phyloP scores from a whole-genome alignment of 2,329 filamentous ascomycete species.

The Aspergillus uvarum region DNA sequence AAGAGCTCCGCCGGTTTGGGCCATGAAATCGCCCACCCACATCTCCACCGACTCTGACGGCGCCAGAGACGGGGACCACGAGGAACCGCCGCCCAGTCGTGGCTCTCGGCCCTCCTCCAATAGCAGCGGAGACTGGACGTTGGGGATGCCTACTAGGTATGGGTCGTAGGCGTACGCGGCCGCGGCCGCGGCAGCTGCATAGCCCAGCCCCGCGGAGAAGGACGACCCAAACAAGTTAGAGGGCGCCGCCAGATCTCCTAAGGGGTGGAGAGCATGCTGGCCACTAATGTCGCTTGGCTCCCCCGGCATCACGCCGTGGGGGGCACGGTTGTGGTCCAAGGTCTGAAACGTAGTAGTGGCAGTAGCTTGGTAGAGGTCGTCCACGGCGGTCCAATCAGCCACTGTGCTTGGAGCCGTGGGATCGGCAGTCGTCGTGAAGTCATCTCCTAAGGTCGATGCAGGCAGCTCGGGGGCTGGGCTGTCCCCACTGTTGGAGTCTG shows the following conservation, averaged over 20 bases:
- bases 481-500: background rate
- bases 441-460: background rate
- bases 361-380: background rate
- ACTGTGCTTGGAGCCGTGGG: background rate
- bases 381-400: background rate
- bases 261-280: background rate
- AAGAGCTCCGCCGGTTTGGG: slow-evolving; percentile 2
- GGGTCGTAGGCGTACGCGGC: background rate
- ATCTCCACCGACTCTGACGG: slow-evolving; percentile 8
- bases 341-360: background rate
- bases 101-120: background rate
- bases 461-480: background rate
- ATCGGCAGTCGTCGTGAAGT: background rate
- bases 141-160: background rate
- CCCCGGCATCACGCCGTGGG: background rate
- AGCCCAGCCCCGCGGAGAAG: background rate
- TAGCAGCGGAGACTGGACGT: background rate
- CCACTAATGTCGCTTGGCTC: background rate
- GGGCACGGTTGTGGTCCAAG: background rate
- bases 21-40: slow-evolving; percentile 12
- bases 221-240: background rate
- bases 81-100: background rate
- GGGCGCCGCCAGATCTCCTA: background rate
- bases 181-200: background rate
- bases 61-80: slow-evolving; percentile 1